Percentiles rank a stretch among this genome's conserved stretches.
phyloP scores from a whole-genome alignment of 306 rosid genomes.

The Fragaria vesca region DNA sequence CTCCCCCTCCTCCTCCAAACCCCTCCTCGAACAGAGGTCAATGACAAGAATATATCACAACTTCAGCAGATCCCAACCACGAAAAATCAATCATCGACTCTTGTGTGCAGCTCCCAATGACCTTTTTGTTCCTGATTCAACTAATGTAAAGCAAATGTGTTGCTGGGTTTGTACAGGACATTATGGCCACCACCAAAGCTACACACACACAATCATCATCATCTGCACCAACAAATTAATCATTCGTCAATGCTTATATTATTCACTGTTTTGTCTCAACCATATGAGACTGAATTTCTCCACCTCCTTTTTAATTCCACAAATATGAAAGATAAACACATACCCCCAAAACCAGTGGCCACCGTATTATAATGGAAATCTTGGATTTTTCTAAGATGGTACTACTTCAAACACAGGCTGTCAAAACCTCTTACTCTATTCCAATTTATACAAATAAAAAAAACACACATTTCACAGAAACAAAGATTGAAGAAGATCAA shows the following conservation, averaged over 20 bases:
- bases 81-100: slow-evolving; percentile 26
- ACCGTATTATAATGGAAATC: slow-evolving; percentile 44
- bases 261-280: slow-evolving; percentile 23
- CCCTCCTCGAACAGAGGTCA: slow-evolving; percentile 32
- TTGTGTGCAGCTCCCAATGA: slow-evolving; percentile 26
- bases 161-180: slow-evolving; percentile 41
- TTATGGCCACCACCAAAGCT: slow-evolving; percentile 45
- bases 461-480: not conserved
- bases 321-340: slow-evolving; percentile 34
- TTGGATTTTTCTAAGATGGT: slow-evolving; percentile 70
- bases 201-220: slow-evolving; percentile 58
- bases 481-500: not conserved
- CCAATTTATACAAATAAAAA: not conserved
- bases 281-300: slow-evolving; percentile 23
- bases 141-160: slow-evolving; percentile 31
- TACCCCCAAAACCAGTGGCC: slow-evolving; percentile 44
- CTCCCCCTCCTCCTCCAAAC: slow-evolving; percentile 31
- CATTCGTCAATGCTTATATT: slow-evolving; percentile 37
- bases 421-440: slow-evolving; percentile 62
- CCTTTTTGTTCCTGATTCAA: slow-evolving; percentile 23
- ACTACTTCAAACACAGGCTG: slow-evolving; percentile 66
- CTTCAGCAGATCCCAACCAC: slow-evolving; percentile 20
- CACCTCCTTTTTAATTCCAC: slow-evolving; percentile 22
- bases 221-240: slow-evolving; percentile 62
- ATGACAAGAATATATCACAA: slow-evolving; percentile 34